phyloP scores from a whole-genome alignment of 768 basidiomycete species.

The Mycena indigotica region DNA sequence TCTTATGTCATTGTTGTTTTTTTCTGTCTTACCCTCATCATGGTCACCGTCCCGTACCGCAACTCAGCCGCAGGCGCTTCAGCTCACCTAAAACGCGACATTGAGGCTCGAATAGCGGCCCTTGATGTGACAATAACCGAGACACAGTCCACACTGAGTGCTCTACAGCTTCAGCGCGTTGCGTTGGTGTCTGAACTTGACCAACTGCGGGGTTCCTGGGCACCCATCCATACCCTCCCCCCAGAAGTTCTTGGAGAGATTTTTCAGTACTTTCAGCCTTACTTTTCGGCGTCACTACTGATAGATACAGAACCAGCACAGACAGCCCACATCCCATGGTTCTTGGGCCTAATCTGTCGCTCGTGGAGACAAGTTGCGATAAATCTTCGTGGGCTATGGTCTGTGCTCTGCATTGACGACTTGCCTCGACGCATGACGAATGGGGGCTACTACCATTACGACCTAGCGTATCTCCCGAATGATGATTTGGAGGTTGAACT shows the following conservation, averaged over 20 bases:
- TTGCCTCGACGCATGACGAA: neutral
- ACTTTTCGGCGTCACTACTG: neutral
- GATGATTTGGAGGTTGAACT: neutral
- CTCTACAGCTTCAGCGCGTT: neutral
- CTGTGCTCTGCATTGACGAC: neutral
- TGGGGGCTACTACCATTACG: no score
- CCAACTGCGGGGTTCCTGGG: neutral
- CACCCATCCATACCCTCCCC: neutral
- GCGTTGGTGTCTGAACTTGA: neutral
- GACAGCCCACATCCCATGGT: neutral
- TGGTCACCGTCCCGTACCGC: no score
- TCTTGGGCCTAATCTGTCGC: neutral
- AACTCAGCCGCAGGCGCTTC: no score
- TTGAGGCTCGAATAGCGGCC: no score
- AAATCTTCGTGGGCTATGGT: neutral
- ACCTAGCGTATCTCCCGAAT: no score
- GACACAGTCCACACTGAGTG: neutral
- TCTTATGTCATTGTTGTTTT: no score
- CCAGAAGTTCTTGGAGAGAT: neutral
- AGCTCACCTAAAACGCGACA: no score
- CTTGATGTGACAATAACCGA: neutral
- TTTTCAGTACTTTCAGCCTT: neutral
- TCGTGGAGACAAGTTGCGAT: neutral
- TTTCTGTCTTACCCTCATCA: no score
- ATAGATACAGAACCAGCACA: neutral